These are phyloP conservation scores for Glomus cerebriforme DNA, from an alignment of 192 early-diverging fungal species.

Conservation along the genomic window DNA sequence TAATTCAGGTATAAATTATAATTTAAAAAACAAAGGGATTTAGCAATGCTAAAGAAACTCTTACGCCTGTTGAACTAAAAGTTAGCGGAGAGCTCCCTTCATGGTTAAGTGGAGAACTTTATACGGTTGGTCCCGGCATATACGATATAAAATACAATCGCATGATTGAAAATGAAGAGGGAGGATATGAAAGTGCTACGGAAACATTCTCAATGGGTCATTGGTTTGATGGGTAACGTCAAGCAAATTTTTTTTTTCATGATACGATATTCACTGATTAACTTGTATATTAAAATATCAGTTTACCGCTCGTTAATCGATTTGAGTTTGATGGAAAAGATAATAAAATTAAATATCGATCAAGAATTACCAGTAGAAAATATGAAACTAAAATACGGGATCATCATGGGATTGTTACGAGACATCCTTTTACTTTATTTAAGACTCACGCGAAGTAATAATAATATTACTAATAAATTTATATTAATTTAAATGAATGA, in stretches of 20 bases:
- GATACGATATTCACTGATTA: not conserved
- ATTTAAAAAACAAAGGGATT: slow-evolving; percentile 17
- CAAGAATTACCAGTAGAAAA: slow-evolving; percentile 64
- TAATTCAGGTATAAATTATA: not conserved
- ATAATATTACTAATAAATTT: slow-evolving; percentile 10
- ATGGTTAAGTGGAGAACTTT: slow-evolving; percentile 67
- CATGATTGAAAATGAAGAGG: slow-evolving; percentile 49
- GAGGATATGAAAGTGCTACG: slow-evolving; percentile 67
- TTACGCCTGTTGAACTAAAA: slow-evolving; percentile 43
- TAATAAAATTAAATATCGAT: slow-evolving; percentile 60
- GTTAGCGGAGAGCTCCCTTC: slow-evolving; percentile 64
- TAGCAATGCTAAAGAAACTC: slow-evolving; percentile 12
- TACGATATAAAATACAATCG: slow-evolving; percentile 68
- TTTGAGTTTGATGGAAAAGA: slow-evolving; percentile 62
- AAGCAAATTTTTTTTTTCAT: not conserved
- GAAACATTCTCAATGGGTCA: slow-evolving; percentile 66
- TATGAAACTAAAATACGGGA: slow-evolving; percentile 63
- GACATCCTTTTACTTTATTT: slow-evolving; percentile 67
- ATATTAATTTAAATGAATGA: not conserved
- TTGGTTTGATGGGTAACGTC: slow-evolving; percentile 68
- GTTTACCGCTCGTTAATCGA: slow-evolving; percentile 69
- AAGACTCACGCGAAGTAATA: slow-evolving; percentile 59
- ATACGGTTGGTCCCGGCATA: slow-evolving; percentile 65
- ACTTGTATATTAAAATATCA: slow-evolving; percentile 8
- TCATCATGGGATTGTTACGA: slow-evolving; percentile 70